phyloP scores from a whole-genome alignment of 345 rosid species.

The Dovyalis caffra region DNA sequence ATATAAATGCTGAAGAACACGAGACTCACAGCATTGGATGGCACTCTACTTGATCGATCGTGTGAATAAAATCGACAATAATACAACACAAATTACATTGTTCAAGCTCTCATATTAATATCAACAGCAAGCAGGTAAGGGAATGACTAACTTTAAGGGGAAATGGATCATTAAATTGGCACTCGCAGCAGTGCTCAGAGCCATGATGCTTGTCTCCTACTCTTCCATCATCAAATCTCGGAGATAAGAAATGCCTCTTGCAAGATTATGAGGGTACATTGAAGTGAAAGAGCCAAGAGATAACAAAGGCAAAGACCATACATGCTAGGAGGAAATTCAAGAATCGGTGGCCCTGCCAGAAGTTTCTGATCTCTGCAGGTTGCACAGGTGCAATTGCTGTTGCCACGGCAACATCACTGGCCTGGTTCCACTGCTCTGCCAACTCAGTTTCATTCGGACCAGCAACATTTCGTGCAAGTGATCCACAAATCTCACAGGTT shows the following conservation, averaged over 20 bases:
- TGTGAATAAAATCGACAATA: neutral
- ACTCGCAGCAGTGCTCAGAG: conserved; percentile 3
- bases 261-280: conserved; percentile 54
- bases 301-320: conserved; percentile 90
- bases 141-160: neutral
- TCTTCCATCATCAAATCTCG: conserved; percentile 5
- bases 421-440: conserved; percentile 48
- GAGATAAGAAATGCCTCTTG: neutral
- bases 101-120: conserved; percentile 17
- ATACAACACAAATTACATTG: neutral
- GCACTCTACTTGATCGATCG: neutral
- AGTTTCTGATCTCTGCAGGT: conserved; percentile 45
- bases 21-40: neutral
- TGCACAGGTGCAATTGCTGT: conserved; percentile 28
- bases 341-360: conserved; percentile 83
- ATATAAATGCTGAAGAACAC: neutral
- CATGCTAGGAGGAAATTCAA: conserved; percentile 86
- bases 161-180: neutral
- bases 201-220: neutral
- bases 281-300: conserved; percentile 96
- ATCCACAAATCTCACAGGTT: conserved; percentile 94
- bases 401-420: conserved; percentile 32
- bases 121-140: conserved; percentile 12
- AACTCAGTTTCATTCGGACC: conserved; percentile 48
- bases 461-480: conserved; percentile 64